A percentile compares a stretch with the other conserved stretches of the same genome.
These are phyloP conservation scores for Lactarius deliciosus DNA, from an alignment of 768 basidiomycete genomes.

Conservation along the genomic window DNA sequence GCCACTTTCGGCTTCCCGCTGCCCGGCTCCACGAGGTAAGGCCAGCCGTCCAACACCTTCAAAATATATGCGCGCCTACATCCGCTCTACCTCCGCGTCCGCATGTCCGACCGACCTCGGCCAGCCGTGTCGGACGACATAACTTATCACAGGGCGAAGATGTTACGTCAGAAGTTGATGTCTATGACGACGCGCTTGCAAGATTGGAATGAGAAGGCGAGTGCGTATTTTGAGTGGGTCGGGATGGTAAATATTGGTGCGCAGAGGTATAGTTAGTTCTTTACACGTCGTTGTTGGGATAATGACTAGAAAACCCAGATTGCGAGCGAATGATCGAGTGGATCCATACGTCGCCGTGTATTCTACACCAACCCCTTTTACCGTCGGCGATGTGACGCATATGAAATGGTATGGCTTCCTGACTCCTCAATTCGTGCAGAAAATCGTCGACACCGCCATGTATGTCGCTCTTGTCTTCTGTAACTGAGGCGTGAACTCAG, in stretches of 20 bases:
- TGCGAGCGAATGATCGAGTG: constrained; percentile 59
- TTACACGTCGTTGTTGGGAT: not conserved
- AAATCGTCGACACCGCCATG: constrained; percentile 48
- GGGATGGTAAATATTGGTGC: constrained; percentile 68
- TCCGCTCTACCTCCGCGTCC: constrained; percentile 37
- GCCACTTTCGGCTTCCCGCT: constrained; percentile 9
- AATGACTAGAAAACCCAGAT: constrained; percentile 38
- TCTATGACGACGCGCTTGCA: constrained; percentile 43
- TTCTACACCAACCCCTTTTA: constrained; percentile 48
- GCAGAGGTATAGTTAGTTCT: constrained; percentile 48
- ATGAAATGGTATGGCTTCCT: constrained; percentile 64
- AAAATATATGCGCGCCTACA: constrained; percentile 46
- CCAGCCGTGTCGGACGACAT: constrained; percentile 7
- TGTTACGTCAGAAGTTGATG: not conserved
- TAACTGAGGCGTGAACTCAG: not conserved
- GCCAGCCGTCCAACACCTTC: constrained; percentile 32
- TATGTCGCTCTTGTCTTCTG: constrained; percentile 33
- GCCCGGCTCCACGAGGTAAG: constrained; percentile 28
- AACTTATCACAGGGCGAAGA: constrained; percentile 3
- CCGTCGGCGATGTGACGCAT: constrained; percentile 49
- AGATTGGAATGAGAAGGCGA: constrained; percentile 50
- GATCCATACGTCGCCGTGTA: constrained; percentile 73
- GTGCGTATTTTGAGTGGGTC: constrained; percentile 65
- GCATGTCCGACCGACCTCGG: constrained; percentile 15
- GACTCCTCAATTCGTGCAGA: constrained; percentile 50